phyloP scores from a whole-genome alignment of 2,329 filamentous ascomycete species.

The Aplosporella prunicola region DNA sequence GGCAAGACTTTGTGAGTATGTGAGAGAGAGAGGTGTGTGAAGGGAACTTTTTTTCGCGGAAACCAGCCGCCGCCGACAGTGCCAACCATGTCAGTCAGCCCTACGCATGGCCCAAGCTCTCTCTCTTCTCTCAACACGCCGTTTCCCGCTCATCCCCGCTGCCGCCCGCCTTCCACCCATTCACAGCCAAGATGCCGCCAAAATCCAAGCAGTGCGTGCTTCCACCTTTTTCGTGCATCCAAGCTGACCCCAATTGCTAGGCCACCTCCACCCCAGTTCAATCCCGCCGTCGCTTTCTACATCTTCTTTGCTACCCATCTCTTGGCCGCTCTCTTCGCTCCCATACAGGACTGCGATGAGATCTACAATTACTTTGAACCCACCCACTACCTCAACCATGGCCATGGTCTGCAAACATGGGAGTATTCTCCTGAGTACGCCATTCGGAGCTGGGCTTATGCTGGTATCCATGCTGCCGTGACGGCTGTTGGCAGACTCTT shows the following conservation, averaged over 20 bases:
- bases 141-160: too few species aligned
- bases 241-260: too few species aligned
- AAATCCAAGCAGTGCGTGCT: conserved; percentile 7
- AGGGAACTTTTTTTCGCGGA: too few species aligned
- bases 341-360: conserved; percentile 97
- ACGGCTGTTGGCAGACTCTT: conserved; percentile 56
- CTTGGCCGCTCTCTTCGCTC: conserved; percentile 69
- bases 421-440: conserved; percentile 94
- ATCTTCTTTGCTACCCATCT: conserved; percentile 65
- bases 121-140: too few species aligned
- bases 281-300: conserved; percentile 70
- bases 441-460: conserved; percentile 91
- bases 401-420: conserved; percentile 94
- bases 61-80: too few species aligned
- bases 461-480: conserved; percentile 65
- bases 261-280: conserved; percentile 37
- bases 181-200: conserved; percentile 7
- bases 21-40: too few species aligned
- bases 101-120: too few species aligned
- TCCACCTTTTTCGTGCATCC: too few species aligned
- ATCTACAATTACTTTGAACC: conserved; percentile 99
- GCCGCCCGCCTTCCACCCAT: conserved; percentile 17
- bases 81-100: too few species aligned
- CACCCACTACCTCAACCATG: conserved; percentile 84
- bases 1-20: too few species aligned